These are phyloP conservation scores for Ajuga reptans DNA, from an alignment of 305 asterid species.

Conservation along the genomic window DNA sequence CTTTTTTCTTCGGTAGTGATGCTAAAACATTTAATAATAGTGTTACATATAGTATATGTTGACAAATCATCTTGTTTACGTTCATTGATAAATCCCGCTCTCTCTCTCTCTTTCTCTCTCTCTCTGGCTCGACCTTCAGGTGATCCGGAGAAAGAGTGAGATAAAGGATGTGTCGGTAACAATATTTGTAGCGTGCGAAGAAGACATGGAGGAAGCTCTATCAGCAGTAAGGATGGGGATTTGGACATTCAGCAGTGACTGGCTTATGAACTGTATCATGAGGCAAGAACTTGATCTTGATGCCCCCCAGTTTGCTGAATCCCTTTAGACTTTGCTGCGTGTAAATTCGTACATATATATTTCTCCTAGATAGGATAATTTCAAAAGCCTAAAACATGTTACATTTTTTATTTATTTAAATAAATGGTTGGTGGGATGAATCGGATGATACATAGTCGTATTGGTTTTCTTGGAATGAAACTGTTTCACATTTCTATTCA, in stretches of 20 bases:
- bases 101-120: neutral
- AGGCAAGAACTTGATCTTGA: constrained; percentile 74
- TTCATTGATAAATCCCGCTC: neutral
- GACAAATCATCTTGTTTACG: neutral
- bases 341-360: constrained; percentile 13
- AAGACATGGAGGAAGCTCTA: constrained; percentile 73
- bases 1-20: neutral
- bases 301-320: constrained; percentile 72
- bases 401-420: neutral
- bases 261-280: constrained; percentile 83
- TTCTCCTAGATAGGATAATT: neutral
- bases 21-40: neutral
- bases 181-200: constrained; percentile 66
- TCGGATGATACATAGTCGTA: too few relatives aligned
- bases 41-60: neutral
- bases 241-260: constrained; percentile 60
- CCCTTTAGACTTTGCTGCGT: constrained; percentile 34
- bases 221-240: constrained; percentile 58
- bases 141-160: constrained; percentile 33
- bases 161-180: constrained; percentile 44
- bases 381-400: neutral
- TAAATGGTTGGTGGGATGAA: neutral
- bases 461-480: too few relatives aligned
- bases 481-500: too few relatives aligned
- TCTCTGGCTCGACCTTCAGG: constrained; percentile 25